Base-by-base conservation (phyloP, 768 basidiomycete species). In the Cubamyces lactineus region DNA sequence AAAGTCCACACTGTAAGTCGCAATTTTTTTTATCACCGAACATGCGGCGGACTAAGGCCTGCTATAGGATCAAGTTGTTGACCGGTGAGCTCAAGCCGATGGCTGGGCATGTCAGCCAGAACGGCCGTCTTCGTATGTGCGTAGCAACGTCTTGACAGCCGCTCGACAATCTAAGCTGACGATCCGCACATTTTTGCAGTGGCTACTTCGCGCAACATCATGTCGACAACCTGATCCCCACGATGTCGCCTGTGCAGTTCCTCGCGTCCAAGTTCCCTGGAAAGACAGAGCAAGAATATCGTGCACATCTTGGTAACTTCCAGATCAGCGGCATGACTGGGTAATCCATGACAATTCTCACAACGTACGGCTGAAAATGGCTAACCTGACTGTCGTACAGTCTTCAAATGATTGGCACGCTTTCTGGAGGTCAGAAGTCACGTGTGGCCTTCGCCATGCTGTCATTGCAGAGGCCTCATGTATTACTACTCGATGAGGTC, bases 301-400 rank as follows among this genome's bases (percentile, higher is more conserved):
- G 97, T 63, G 74, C 77, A n/a, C 97, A 98, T 77, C 81, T 99
- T 13, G 97, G 96, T 6, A 94, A 96, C 61, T 97, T 98, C 79
- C 96, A 97, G 69, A 96, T 98, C 69, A 97, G 92, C 62, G 94
- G 95, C 45, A 88, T 96, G 86, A 96, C 95, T 1, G 91, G 92
- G 91, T 90, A 53, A 40, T 79, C 70, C 34, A 23, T 6, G 26
- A 16, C 24, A 0, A 49, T 17, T 13, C n/a, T 13, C 1, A 26
- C 13, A 12, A n/a, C 34, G 11, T 8, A 13, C 5, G 5, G 13
- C 48, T 11, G 26, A 16, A 8, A 54, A 50, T 39, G 23, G 48
- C 42, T 39, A n/a, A 21, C 40, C 62, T 48, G 17, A 45, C 26
- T 28, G 28, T 38, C 59, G 17, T 26, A 1, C 53, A 91, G 89